These are phyloP conservation scores for Colletotrichum paranaense DNA, from an alignment of 2,329 filamentous ascomycete species.

Conservation along the genomic window DNA sequence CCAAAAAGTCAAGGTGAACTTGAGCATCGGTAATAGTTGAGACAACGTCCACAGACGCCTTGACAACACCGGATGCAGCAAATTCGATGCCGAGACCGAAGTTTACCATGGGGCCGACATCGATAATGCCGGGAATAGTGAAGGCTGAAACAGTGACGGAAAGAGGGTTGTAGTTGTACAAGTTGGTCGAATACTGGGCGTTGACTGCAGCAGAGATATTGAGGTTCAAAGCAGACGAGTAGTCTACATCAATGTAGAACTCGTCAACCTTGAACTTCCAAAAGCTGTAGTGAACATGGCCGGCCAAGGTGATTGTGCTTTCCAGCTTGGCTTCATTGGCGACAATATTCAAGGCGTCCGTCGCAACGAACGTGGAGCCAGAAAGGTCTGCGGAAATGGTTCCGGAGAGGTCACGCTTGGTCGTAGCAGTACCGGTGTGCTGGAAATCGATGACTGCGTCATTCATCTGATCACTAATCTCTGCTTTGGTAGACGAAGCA, in stretches of 20 bases:
- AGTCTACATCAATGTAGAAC: slow-evolving; percentile 56
- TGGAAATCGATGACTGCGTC: slow-evolving; percentile 34
- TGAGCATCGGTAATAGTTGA: slow-evolving; percentile 47
- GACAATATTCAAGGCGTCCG: slow-evolving; percentile 46
- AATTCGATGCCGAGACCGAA: slow-evolving; percentile 51
- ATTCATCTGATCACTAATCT: slow-evolving; percentile 31
- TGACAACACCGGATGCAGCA: slow-evolving; percentile 46
- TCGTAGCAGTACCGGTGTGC: slow-evolving; percentile 26
- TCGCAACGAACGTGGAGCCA: slow-evolving; percentile 23
- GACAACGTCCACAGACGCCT: slow-evolving; percentile 44
- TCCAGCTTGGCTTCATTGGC: slow-evolving; percentile 48
- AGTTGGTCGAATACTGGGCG: slow-evolving; percentile 45
- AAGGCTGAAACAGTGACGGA: slow-evolving; percentile 49
- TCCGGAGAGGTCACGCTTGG: slow-evolving; percentile 27
- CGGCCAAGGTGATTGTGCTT: slow-evolving; percentile 51
- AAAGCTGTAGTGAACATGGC: slow-evolving; percentile 53
- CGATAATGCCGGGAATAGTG: slow-evolving; percentile 53
- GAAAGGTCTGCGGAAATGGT: slow-evolving; percentile 24
- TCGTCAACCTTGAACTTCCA: slow-evolving; percentile 44
- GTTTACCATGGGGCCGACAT: slow-evolving; percentile 49
- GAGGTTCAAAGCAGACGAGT: slow-evolving; percentile 43
- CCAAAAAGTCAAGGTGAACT: slow-evolving; percentile 52
- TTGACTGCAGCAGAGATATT: slow-evolving; percentile 48
- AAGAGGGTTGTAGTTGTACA: slow-evolving; percentile 49
- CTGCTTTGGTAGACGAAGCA: slow-evolving; percentile 12